Conservation (phyloP, 2,329 filamentous ascomycete genomes). For the Salinomyces thailandicus region DNA sequence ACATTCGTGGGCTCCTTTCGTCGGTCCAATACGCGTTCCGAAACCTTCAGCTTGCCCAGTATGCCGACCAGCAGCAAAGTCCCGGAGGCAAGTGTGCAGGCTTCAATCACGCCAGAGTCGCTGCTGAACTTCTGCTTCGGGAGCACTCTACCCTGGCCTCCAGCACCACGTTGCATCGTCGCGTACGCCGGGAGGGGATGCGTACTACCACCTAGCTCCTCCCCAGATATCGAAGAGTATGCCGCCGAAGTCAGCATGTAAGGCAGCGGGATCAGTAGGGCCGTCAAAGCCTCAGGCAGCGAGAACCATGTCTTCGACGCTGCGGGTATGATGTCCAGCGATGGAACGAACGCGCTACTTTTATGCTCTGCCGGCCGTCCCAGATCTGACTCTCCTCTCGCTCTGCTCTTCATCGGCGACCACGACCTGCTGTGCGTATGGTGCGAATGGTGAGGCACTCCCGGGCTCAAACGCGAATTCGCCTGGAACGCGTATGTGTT, state of each 20-base stretch:
- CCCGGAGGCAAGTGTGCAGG: conserved; percentile 36
- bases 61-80: conserved; percentile 37
- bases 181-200: conserved; percentile 23
- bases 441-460: conserved; percentile 5
- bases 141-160: conserved; percentile 5
- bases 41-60: conserved; percentile 25
- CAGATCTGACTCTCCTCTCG: conserved; percentile 37
- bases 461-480: conserved; percentile 7
- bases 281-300: conserved; percentile 40
- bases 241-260: conserved; percentile 39
- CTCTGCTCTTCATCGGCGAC: conserved; percentile 26
- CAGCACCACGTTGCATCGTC: conserved; percentile 18
- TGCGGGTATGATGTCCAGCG: conserved; percentile 10
- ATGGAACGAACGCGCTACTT: conserved; percentile 11
- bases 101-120: conserved; percentile 29
- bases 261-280: conserved; percentile 40
- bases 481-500: conserved; percentile 15
- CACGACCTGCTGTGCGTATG: conserved; percentile 10
- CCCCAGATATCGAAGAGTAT: conserved; percentile 26
- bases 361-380: conserved; percentile 24
- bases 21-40: conserved; percentile 21
- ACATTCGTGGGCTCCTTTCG: conserved; percentile 19
- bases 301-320: conserved; percentile 21
- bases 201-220: conserved; percentile 13
- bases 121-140: conserved; percentile 10